A percentile compares a stretch with the other conserved stretches of the same genome.
These are phyloP conservation scores for Nicotiana noctiflora DNA, from an alignment of 257 asterid species.

Conservation along the genomic window DNA sequence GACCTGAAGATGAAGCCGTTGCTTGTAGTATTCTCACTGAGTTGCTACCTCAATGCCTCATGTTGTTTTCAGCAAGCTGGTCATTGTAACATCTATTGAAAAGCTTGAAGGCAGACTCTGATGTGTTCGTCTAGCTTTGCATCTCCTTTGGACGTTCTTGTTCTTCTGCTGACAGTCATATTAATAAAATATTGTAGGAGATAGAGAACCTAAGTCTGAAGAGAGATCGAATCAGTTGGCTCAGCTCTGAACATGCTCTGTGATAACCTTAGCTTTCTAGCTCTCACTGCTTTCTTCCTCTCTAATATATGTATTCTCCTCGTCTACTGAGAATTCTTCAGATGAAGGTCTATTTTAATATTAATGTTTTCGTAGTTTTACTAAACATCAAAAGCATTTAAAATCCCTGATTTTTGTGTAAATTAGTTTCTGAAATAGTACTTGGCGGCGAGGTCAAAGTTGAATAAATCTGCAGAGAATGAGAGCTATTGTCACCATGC, in stretches of 20 bases:
- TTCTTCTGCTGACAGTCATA: neutral
- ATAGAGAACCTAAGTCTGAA: neutral
- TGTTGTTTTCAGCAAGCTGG: neutral
- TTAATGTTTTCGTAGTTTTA: neutral
- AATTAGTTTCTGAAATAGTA: neutral
- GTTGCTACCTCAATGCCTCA: neutral
- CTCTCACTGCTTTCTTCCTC: neutral
- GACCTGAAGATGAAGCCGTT: neutral
- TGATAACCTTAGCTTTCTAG: neutral
- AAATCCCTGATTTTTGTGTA: neutral
- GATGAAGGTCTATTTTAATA: neutral
- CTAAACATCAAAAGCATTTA: neutral
- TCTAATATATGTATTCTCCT: neutral
- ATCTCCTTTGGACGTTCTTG: neutral
- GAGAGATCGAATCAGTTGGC: constrained; percentile 1
- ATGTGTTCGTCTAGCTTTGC: neutral
- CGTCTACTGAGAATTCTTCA: neutral
- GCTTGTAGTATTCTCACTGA: neutral
- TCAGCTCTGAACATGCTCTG: constrained; percentile 2
- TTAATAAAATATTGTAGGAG: neutral
- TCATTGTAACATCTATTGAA: neutral
- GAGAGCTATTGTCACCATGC: neutral
- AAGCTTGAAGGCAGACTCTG: neutral
- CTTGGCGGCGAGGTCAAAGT: neutral
- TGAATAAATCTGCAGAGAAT: neutral